phyloP scores from a whole-genome alignment of 2,329 filamentous ascomycete species.

The Emmonsia crescens region DNA sequence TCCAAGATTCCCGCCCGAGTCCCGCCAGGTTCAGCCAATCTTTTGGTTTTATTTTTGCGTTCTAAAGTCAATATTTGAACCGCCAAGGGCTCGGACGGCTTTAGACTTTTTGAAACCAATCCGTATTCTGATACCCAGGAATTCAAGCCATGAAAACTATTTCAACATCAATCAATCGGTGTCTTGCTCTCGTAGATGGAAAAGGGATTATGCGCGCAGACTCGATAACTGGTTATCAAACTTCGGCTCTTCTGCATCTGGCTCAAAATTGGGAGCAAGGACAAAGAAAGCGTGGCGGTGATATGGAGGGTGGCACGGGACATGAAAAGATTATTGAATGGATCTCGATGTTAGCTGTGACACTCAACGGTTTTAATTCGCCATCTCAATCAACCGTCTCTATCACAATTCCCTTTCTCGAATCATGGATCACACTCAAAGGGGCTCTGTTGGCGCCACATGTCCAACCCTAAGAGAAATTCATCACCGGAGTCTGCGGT shows the following conservation, averaged over 20 bases:
- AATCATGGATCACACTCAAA: not conserved
- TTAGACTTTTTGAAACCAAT: not conserved
- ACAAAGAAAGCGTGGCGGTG: constrained; percentile 1
- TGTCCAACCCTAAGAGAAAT: not conserved
- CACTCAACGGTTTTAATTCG: not conserved
- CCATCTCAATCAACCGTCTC: not conserved
- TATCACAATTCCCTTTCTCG: not conserved
- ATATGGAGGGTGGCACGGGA: not conserved
- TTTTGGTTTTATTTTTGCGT: not conserved
- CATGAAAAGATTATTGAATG: not conserved
- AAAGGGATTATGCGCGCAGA: too few species aligned
- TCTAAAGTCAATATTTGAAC: too few species aligned
- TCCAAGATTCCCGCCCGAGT: not conserved
- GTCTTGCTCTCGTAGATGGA: too few species aligned
- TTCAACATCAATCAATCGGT: too few species aligned
- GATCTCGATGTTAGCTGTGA: not conserved
- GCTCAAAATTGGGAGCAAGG: not conserved
- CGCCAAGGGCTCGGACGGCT: too few species aligned
- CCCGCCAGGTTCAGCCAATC: not conserved
- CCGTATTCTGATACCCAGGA: not conserved
- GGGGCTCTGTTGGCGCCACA: constrained; percentile 1
- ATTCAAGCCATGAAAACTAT: too few species aligned
- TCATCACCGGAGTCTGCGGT: not conserved
- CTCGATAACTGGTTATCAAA: too few species aligned
- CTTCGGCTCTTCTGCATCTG: too few species aligned